A percentile compares a stretch with the other conserved stretches of the same genome.
These are phyloP conservation scores for Ogataea trehaloabstinens DNA, from an alignment of 805 yeast genomes.

Conservation along the genomic window DNA sequence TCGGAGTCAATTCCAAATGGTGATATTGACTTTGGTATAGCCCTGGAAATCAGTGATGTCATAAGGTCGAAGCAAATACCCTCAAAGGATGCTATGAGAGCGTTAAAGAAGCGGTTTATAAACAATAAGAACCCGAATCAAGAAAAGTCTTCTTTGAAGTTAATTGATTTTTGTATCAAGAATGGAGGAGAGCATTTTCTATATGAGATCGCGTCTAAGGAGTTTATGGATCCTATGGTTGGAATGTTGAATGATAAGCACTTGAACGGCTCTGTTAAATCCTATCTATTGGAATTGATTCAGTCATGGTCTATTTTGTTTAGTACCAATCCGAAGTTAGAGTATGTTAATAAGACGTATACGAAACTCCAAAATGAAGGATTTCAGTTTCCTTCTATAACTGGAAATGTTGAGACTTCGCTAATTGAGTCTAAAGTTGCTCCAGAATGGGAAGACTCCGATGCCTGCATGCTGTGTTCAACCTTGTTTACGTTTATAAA, in stretches of 20 bases:
- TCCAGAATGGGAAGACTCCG: conserved; percentile 97
- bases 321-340: conserved; percentile 60
- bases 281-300: conserved; percentile 57
- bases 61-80: conserved; percentile 78
- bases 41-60: conserved; percentile 83
- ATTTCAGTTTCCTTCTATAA: conserved; percentile 60
- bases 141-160: conserved; percentile 68
- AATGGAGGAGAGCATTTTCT: conserved; percentile 90
- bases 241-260: conserved; percentile 33
- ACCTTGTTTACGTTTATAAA: conserved; percentile 74
- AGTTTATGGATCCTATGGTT: conserved; percentile 81
- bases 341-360: conserved; percentile 63
- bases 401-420: conserved; percentile 35
- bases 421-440: conserved; percentile 89
- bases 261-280: conserved; percentile 52
- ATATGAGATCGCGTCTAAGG: conserved; percentile 74
- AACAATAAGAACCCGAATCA: conserved; percentile 69
- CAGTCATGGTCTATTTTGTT: conserved; percentile 80
- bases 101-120: conserved; percentile 71
- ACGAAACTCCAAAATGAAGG: conserved; percentile 59
- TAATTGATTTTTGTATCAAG: conserved; percentile 84
- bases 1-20: conserved; percentile 91
- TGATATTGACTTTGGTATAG: conserved; percentile 67
- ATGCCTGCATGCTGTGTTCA: conserved; percentile 93
- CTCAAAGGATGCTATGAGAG: conserved; percentile 80